These are phyloP conservation scores for Prunus campanulata DNA, from an alignment of 306 rosid species.

Conservation along the genomic window DNA sequence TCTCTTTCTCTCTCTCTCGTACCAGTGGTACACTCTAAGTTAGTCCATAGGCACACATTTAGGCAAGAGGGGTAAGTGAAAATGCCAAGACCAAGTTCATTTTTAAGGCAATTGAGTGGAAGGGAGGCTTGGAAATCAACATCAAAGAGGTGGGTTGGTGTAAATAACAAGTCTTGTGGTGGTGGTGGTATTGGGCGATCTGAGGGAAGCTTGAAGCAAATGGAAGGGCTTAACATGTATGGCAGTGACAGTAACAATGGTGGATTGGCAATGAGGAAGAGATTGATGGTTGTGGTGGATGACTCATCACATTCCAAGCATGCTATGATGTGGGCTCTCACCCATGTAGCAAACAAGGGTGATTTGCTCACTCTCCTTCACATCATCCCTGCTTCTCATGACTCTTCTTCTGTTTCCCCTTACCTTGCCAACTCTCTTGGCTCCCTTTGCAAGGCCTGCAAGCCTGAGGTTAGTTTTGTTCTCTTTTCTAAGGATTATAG, in stretches of 20 bases:
- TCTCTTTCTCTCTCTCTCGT: conserved; percentile 17
- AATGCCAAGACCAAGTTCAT: conserved; percentile 57
- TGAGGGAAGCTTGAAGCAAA: conserved; percentile 42
- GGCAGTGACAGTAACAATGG: conserved; percentile 32
- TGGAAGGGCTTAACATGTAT: conserved; percentile 61
- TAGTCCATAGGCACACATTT: neutral
- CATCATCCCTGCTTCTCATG: conserved; percentile 41
- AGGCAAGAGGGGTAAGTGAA: conserved; percentile 8
- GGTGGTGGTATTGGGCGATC: conserved; percentile 13
- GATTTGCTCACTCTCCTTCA: conserved; percentile 87
- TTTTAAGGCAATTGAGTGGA: conserved; percentile 60
- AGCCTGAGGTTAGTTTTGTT: conserved; percentile 65
- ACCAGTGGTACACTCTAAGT: neutral
- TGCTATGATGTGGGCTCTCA: conserved; percentile 96
- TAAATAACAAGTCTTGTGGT: conserved; percentile 26
- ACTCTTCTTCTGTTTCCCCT: conserved; percentile 48
- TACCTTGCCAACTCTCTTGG: conserved; percentile 72
- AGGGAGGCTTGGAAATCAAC: conserved; percentile 64
- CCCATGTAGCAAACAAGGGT: conserved; percentile 71
- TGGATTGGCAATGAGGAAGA: conserved; percentile 56
- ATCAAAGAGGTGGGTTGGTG: conserved; percentile 57
- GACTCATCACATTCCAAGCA: conserved; percentile 67
- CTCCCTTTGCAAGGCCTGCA: conserved; percentile 81
- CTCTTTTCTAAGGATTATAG: neutral
- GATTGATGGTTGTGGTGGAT: conserved; percentile 94